Percentiles rank a stretch among this genome's conserved stretches.
Conservation (phyloP, 352 stramenopile genomes). For the Blastocystis sp. region DNA sequence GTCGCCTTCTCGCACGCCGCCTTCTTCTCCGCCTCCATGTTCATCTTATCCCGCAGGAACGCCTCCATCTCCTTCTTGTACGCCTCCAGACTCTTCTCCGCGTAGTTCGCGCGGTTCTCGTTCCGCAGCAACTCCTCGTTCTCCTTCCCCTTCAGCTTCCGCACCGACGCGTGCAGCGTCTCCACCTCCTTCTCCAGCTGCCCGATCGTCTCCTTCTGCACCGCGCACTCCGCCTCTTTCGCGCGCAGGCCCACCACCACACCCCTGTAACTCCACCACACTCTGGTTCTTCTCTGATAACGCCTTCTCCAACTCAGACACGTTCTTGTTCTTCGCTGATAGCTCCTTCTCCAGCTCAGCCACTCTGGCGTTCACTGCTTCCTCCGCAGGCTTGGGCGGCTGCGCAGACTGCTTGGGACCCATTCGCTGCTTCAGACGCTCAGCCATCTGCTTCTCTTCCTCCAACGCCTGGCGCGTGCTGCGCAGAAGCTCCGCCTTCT, state of each 20-base stretch:
- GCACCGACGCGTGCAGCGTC: conserved; percentile 9
- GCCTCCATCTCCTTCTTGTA: conserved; percentile 58
- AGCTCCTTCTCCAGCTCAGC: neutral
- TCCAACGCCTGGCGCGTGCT: too few species aligned
- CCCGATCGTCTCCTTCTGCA: neutral
- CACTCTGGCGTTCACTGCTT: neutral
- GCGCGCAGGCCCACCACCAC: neutral
- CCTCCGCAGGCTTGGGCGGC: too few species aligned
- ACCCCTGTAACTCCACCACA: neutral
- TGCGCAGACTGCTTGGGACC: too few species aligned
- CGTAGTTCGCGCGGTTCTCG: conserved; percentile 24
- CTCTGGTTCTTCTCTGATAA: neutral
- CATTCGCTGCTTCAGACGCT: too few species aligned
- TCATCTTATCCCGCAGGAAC: conserved; percentile 16
- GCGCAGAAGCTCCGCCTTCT: neutral
- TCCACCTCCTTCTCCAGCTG: neutral
- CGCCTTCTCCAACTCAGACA: neutral
- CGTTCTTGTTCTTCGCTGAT: neutral
- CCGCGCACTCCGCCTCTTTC: neutral
- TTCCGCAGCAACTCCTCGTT: neutral
- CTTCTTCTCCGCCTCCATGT: neutral
- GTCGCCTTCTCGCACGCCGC: neutral
- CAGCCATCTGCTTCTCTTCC: too few species aligned
- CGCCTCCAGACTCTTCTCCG: conserved; percentile 39
- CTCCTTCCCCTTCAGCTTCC: neutral